Evolutionary conservation across 1,284 basidiomycete genomes (phyloP), one percentile per base, ranked within the genome.

Genomic region (Sanghuangporus baumii): DNA sequence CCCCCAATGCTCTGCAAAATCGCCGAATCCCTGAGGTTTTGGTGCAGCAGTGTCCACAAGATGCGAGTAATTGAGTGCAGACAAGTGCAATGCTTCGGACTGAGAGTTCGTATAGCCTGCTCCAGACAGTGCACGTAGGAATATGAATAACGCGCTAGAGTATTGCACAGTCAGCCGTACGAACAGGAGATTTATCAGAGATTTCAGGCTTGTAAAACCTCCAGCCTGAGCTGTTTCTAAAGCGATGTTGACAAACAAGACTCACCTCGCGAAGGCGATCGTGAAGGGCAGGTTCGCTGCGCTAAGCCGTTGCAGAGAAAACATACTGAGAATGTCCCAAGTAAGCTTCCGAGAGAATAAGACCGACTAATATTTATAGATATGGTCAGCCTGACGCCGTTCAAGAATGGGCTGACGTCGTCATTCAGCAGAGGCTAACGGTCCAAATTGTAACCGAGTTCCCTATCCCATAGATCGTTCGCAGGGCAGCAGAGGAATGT

Each of bases 71-170:
- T 31, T 56, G 38, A 37, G 31, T n/a, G 43, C 20, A 2, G 43
- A 18, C 16, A 18, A 46, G 14, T 6, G 41, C 14, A 20, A 2
- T 18, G 6, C 7, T 31, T 36, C 12, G 26, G 38, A 36, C 16
- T 46, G 16, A n/a, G 43, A n/a, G 20, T n/a, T 1, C 4, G 54
- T 38, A 34, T 63, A 64, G 40, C 63, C 63, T 40, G 59, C 43
- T 31, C 63, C 63, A 23, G 51, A 50, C 34, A 64, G 38, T 1
- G 63, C 63, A 14, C 63, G 52, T 6, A 60, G 46, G 36, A 64
- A 64, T 54, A 60, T 56, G 59, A 56, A 50, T 34, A 64, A 41
- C 12, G 63, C 63, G 38, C 63, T 64, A n/a, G 8, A 46, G 20
- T 46, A 6, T 46, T 7, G 20, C 43, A 46, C 16, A 14, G 5